Base-by-base conservation (phyloP, 2,329 filamentous ascomycete species). In the Botryotinia calthae region DNA sequence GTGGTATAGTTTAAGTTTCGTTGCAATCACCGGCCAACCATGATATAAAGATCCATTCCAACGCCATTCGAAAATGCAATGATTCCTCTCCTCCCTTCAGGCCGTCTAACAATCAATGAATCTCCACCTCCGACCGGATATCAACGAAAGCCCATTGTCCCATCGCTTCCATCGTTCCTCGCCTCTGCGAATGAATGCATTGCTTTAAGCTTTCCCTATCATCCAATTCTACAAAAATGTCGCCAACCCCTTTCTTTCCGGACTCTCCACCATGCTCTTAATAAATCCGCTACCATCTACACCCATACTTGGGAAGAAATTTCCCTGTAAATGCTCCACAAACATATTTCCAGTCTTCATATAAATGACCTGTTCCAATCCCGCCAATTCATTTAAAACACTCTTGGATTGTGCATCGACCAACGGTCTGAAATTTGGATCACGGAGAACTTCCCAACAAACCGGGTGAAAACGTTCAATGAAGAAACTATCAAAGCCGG, bases 401-500 rank as follows among this genome's bases (percentile, higher is more conserved):
- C 95, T 92, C 81, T 92, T 93, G 48, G 93, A 93, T 83, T 97
- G 94, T 1, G 95, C 94, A 81, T 99, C 96, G 71, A 84, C 83
- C 75, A 90, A 90, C 1, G 93, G 89, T 76, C 92, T 92, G 86
- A 98, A 98, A 31, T 87, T 87, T 9, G 91, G 86, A 62, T 95
- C 92, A 56, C 89, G 89, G 51, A 97, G 89, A 10, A 98, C 90
- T 58, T 93, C 92, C 96, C 96, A 99, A 81, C 93, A 95, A 12
- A 97, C 87, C 0, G 93, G 88, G 73, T 97, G 95, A 84, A 99
- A 97, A 34, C 92, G 89, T 61, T 93, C 89, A 73, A 98, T 92
- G 82, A 97, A 92, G 83, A 97, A 98, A 72, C 89, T 88, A 78
- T 97, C 94, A 80, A 99, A 99, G 10, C 96, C 95, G 2, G 95